Evolutionary conservation across 108 stramenopile genomes (phyloP).

Genomic region (Skeletonema potamos): DNA sequence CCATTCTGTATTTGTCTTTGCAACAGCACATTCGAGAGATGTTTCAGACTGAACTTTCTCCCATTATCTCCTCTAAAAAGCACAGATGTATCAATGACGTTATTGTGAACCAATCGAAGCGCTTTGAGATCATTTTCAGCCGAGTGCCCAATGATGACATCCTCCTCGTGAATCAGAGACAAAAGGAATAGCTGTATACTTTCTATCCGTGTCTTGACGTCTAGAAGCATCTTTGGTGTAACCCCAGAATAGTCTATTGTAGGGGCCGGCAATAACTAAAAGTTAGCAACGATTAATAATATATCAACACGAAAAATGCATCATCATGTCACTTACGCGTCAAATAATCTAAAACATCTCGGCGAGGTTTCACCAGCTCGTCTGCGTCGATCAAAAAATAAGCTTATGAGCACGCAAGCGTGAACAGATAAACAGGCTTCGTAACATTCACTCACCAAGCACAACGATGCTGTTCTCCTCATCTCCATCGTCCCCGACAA

Average conservation of each 20-base stretch:
- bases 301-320: background rate
- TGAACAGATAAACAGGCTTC: background rate
- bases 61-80: slow-evolving; percentile 66
- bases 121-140: slow-evolving; percentile 91
- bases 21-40: slow-evolving; percentile 55
- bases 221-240: slow-evolving; percentile 56
- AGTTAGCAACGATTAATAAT: background rate
- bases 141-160: slow-evolving; percentile 91
- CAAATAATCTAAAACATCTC: slow-evolving; percentile 70
- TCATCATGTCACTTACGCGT: slow-evolving; percentile 25
- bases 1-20: slow-evolving; percentile 64
- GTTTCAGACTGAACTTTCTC: slow-evolving; percentile 71
- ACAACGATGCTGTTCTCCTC: slow-evolving; percentile 11
- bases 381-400: slow-evolving; percentile 42
- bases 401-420: too few species aligned
- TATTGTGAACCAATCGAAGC: slow-evolving; percentile 66
- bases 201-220: slow-evolving; percentile 60
- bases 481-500: slow-evolving; percentile 17
- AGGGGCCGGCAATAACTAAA: background rate
- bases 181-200: slow-evolving; percentile 82
- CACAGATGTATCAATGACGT: slow-evolving; percentile 83
- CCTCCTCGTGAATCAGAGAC: slow-evolving; percentile 52
- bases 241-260: slow-evolving; percentile 70
- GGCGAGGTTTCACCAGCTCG: slow-evolving; percentile 75
- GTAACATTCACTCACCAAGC: background rate